phyloP scores from a whole-genome alignment of 352 stramenopile species.

The Pythium monospermum region DNA sequence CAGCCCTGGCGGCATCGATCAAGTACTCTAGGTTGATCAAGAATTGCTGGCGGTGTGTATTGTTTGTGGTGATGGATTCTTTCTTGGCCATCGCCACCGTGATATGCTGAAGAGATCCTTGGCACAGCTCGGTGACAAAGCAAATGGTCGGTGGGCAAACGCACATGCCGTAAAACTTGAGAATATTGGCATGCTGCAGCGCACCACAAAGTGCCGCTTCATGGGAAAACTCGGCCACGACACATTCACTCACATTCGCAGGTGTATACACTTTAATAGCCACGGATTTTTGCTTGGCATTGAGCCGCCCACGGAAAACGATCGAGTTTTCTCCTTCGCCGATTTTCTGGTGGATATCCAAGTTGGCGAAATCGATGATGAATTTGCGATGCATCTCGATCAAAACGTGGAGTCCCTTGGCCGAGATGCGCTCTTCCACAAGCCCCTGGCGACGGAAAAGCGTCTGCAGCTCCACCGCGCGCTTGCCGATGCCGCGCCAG shows the following conservation, averaged over 20 bases:
- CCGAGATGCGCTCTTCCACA: slow-evolving; percentile 25
- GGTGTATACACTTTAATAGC: slow-evolving; percentile 81
- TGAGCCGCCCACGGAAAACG: slow-evolving; percentile 59
- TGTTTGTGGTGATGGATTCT: slow-evolving; percentile 34
- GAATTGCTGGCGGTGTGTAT: slow-evolving; percentile 35
- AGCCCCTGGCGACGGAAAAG: slow-evolving; percentile 28
- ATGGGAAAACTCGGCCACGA: slow-evolving; percentile 77
- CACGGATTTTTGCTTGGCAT: slow-evolving; percentile 39
- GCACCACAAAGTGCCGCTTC: slow-evolving; percentile 68
- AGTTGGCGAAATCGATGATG: slow-evolving; percentile 71
- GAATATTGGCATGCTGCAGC: slow-evolving; percentile 74
- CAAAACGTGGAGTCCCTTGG: slow-evolving; percentile 50
- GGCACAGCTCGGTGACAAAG: slow-evolving; percentile 71
- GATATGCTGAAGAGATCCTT: slow-evolving; percentile 52
- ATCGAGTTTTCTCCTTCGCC: slow-evolving; percentile 40
- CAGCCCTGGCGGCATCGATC: slow-evolving; percentile 50
- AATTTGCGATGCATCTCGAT: slow-evolving; percentile 68
- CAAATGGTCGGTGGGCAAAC: slow-evolving; percentile 72
- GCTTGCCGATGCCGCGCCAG: slow-evolving; percentile 56
- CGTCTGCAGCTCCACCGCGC: slow-evolving; percentile 46
- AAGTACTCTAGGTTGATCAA: slow-evolving; percentile 62
- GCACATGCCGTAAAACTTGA: slow-evolving; percentile 83
- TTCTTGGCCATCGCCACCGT: slow-evolving; percentile 40
- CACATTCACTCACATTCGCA: slow-evolving; percentile 43
- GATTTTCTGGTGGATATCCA: slow-evolving; percentile 55